Conservation (phyloP, 352 stramenopile species). For the Pythium vanterpoolii region DNA sequence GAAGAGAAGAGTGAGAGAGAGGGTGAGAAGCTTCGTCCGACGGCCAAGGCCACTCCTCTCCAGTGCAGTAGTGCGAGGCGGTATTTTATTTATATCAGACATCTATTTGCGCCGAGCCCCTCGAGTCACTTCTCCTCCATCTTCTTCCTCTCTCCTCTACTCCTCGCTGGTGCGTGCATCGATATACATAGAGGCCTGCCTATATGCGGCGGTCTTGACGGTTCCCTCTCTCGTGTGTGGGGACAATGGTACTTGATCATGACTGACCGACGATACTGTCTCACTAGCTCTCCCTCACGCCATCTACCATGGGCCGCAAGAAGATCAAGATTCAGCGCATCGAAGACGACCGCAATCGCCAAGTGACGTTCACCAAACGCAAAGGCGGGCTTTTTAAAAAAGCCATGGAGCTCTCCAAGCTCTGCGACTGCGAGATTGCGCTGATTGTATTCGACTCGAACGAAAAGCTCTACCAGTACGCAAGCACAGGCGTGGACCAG, state of each 20-base stretch:
- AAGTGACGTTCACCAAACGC: slow-evolving; percentile 81
- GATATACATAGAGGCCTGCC: neutral
- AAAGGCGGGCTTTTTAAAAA: slow-evolving; percentile 88
- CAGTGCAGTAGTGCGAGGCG: neutral
- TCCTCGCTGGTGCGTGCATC: neutral
- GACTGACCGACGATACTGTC: neutral
- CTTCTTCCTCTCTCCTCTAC: neutral
- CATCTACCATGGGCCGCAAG: slow-evolving; percentile 80
- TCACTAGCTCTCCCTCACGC: no score
- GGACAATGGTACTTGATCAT: neutral
- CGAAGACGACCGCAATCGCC: slow-evolving; percentile 80
- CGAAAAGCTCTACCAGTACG: slow-evolving; percentile 84
- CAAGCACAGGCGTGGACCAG: slow-evolving; percentile 76
- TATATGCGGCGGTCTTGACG: neutral
- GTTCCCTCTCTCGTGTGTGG: neutral
- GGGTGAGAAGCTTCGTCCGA: no score
- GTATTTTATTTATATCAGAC: slow-evolving; percentile 22
- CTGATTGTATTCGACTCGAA: slow-evolving; percentile 88
- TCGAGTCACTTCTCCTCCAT: neutral
- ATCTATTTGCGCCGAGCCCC: slow-evolving; percentile 19
- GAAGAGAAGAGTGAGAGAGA: no score
- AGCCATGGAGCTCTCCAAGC: slow-evolving; percentile 84
- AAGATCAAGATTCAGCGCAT: slow-evolving; percentile 90
- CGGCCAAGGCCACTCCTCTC: no score
- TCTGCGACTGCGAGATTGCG: slow-evolving; percentile 85